A percentile compares a stretch with the other conserved stretches of the same genome.
phyloP scores from a whole-genome alignment of 345 rosid genomes.

The Eucalyptus marginata region DNA sequence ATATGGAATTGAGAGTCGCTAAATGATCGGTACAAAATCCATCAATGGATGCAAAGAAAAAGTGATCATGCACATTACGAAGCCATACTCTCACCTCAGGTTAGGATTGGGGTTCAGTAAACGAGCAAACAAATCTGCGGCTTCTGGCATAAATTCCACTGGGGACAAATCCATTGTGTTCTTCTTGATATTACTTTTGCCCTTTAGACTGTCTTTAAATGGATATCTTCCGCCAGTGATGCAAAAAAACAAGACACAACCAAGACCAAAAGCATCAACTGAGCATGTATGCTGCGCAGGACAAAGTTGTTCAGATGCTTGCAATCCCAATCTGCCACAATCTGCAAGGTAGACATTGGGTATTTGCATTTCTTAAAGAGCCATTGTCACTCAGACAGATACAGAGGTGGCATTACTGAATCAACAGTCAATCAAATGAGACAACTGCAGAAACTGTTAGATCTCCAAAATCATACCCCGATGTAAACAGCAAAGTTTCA shows the following conservation, averaged over 20 bases:
- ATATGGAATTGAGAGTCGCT: neutral
- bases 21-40: neutral
- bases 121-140: conserved; percentile 49
- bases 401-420: neutral
- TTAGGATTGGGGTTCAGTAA: conserved; percentile 62
- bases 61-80: neutral
- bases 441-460: neutral
- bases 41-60: neutral
- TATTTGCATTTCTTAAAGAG: neutral
- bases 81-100: conserved; percentile 28
- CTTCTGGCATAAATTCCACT: conserved; percentile 66
- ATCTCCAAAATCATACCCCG: neutral
- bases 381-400: neutral
- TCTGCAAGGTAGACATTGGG: conserved; percentile 24
- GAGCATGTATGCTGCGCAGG: conserved; percentile 82
- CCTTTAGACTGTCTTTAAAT: conserved; percentile 69
- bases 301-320: conserved; percentile 88
- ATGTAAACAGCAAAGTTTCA: neutral
- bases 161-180: conserved; percentile 51
- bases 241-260: conserved; percentile 75
- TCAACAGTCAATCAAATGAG: neutral
- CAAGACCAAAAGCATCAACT: conserved; percentile 79
- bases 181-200: conserved; percentile 58
- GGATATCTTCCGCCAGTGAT: conserved; percentile 83
- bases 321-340: conserved; percentile 97